Conservation (phyloP, 1,284 basidiomycete species). For the Trichosporon sp. region DNA sequence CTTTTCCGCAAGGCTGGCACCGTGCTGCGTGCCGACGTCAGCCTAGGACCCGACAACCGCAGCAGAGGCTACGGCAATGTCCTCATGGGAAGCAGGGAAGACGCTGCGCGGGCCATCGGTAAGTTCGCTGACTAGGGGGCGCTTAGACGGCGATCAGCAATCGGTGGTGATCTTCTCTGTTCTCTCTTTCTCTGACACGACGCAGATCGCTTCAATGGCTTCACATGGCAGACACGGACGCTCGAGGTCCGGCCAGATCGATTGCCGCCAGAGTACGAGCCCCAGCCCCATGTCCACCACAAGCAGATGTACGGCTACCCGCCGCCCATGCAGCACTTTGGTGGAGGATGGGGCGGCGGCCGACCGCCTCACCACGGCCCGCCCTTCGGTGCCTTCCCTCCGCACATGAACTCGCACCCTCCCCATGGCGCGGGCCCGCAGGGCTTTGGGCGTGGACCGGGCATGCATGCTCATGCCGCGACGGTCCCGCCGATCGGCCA, state of each 20-base stretch:
- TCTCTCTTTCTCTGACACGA: neutral
- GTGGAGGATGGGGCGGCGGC: slow-evolving; percentile 11
- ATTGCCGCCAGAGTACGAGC: slow-evolving; percentile 56
- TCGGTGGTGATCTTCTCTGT: too few relatives aligned
- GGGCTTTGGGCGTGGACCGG: slow-evolving; percentile 11
- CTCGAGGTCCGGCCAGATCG: slow-evolving; percentile 83
- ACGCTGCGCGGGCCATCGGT: slow-evolving; percentile 77
- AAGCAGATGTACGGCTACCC: slow-evolving; percentile 22
- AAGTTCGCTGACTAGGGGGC: slow-evolving; percentile 11
- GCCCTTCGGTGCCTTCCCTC: slow-evolving; percentile 30
- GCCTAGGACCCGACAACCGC: slow-evolving; percentile 83
- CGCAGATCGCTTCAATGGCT: slow-evolving; percentile 69
- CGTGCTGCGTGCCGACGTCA: slow-evolving; percentile 89
- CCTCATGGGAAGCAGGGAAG: slow-evolving; percentile 80
- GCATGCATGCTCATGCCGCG: slow-evolving; percentile 15
- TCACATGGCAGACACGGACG: slow-evolving; percentile 83
- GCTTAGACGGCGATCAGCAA: neutral
- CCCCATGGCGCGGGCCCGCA: slow-evolving; percentile 15
- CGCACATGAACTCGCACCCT: slow-evolving; percentile 13
- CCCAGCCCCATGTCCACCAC: slow-evolving; percentile 46
- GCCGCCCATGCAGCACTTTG: slow-evolving; percentile 18
- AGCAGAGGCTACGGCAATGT: slow-evolving; percentile 91
- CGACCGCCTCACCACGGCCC: slow-evolving; percentile 17
- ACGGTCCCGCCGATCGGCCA: slow-evolving; percentile 27
- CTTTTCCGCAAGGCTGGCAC: slow-evolving; percentile 92